Conservation (phyloP, 176 grass and related monocot genomes). For the Oryza australiensis region DNA sequence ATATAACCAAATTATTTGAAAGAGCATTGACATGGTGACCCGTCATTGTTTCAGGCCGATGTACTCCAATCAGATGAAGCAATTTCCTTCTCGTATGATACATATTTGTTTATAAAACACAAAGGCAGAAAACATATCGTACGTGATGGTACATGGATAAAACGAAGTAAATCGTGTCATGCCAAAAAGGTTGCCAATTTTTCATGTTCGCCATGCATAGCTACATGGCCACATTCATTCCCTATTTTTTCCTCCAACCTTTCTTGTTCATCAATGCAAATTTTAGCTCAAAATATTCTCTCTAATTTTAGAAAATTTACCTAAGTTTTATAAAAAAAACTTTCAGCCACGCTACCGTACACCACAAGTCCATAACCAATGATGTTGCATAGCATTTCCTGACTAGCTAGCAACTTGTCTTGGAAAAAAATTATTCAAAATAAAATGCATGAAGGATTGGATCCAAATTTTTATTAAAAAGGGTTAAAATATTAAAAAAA, state of each 20-base stretch:
- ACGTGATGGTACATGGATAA: not conserved
- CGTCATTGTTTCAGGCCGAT: not conserved
- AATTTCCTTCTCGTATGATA: not conserved
- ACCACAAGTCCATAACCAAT: too few species aligned
- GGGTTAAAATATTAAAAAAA: not conserved
- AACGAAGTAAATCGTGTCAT: not conserved
- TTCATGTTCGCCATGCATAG: not conserved
- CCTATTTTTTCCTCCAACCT: not conserved
- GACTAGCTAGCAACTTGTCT: not conserved
- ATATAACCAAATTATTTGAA: not conserved
- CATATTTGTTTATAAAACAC: too few species aligned
- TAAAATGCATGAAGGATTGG: not conserved
- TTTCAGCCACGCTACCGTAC: too few species aligned
- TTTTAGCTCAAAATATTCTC: not conserved
- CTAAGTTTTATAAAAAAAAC: too few species aligned
- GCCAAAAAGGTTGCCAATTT: not conserved
- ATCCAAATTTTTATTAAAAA: not conserved
- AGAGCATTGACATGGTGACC: not conserved
- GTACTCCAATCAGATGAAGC: not conserved
- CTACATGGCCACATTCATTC: not conserved
- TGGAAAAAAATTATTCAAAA: not conserved
- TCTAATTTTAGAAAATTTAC: not conserved
- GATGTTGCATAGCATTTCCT: not conserved
- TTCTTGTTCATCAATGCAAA: not conserved
- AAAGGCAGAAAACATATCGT: too few species aligned